phyloP scores from a whole-genome alignment of 306 rosid species.

The Rosa lucieae region DNA sequence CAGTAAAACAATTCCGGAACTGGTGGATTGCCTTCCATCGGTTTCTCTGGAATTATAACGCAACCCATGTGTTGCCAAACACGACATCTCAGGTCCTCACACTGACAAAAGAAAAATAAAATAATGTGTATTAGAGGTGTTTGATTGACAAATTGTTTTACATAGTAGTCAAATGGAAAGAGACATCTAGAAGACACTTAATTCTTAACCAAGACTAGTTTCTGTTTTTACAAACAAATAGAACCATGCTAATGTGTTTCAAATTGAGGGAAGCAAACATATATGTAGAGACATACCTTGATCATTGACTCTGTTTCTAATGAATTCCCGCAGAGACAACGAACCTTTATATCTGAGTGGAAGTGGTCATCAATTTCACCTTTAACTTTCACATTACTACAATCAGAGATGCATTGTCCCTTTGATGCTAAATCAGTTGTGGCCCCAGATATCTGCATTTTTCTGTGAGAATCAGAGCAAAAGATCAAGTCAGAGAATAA shows the following conservation, averaged over 20 bases:
- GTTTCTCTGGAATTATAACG: conserved; percentile 87
- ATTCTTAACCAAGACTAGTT: not conserved
- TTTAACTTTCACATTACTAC: conserved; percentile 74
- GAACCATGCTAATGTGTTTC: not conserved
- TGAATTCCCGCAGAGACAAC: conserved; percentile 81
- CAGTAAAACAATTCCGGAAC: conserved; percentile 82
- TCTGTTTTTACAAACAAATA: not conserved
- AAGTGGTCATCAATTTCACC: conserved; percentile 77
- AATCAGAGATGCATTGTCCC: conserved; percentile 78
- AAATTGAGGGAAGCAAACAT: not conserved
- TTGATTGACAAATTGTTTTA: not conserved
- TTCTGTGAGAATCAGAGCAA: conserved; percentile 50
- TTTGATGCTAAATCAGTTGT: conserved; percentile 85
- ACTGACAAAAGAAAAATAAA: conserved; percentile 49
- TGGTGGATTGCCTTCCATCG: conserved; percentile 62
- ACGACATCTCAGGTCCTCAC: conserved; percentile 80
- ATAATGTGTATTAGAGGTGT: not conserved
- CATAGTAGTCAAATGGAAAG: not conserved
- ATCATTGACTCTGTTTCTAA: conserved; percentile 84
- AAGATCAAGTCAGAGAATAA: conserved; percentile 4
- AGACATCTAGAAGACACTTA: not conserved
- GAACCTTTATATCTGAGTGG: conserved; percentile 67
- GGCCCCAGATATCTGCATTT: conserved; percentile 96
- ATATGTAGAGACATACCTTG: conserved; percentile 46
- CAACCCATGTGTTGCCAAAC: conserved; percentile 96